phyloP scores from a whole-genome alignment of 352 stramenopile species.

The Phytophthora ramorum region DNA sequence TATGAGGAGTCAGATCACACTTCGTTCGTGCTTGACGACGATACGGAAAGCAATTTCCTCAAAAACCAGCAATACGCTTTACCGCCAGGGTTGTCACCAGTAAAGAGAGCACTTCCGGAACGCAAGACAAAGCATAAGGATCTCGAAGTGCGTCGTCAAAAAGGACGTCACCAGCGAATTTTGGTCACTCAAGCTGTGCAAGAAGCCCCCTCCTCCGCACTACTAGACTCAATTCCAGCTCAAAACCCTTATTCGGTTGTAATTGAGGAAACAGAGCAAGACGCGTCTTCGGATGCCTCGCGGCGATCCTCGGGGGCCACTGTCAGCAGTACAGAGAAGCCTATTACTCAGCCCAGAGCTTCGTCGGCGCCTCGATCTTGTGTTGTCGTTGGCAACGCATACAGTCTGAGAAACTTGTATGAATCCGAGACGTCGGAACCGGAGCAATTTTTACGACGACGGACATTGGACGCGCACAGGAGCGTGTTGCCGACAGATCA shows the following conservation, averaged over 20 bases:
- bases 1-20: slow-evolving; percentile 44
- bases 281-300: slow-evolving; percentile 1
- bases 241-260: slow-evolving; percentile 19
- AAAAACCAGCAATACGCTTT: slow-evolving; percentile 11
- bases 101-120: slow-evolving; percentile 51
- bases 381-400: slow-evolving; percentile 36
- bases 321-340: slow-evolving; percentile 10
- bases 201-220: slow-evolving; percentile 14
- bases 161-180: slow-evolving; percentile 59
- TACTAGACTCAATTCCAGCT: slow-evolving; percentile 10
- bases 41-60: neutral
- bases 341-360: slow-evolving; percentile 13
- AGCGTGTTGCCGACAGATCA: slow-evolving; percentile 53
- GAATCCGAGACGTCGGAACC: slow-evolving; percentile 31
- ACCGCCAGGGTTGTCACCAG: slow-evolving; percentile 15
- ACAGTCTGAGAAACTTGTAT: slow-evolving; percentile 24
- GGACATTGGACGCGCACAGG: slow-evolving; percentile 32
- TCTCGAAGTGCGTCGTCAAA: slow-evolving; percentile 65
- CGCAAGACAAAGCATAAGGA: slow-evolving; percentile 72
- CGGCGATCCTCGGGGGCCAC: slow-evolving; percentile 23
- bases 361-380: slow-evolving; percentile 35
- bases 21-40: slow-evolving; percentile 2
- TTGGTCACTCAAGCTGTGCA: slow-evolving; percentile 26
- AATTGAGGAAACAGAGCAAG: slow-evolving; percentile 26
- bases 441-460: slow-evolving; percentile 66